Base-by-base conservation (phyloP, 108 stramenopile species). In the Nitzschia palea region DNA sequence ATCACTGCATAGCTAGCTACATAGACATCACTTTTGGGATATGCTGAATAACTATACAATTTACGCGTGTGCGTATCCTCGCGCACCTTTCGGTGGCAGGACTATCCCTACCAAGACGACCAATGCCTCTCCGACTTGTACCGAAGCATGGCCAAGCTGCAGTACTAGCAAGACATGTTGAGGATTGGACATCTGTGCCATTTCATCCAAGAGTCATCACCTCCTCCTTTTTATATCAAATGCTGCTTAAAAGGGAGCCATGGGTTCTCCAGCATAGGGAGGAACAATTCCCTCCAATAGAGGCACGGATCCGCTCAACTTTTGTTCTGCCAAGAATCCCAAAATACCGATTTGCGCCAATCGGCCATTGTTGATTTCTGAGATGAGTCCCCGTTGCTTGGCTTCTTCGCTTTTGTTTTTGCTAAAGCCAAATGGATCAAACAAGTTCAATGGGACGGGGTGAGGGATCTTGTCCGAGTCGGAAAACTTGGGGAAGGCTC, bases 291-390 rank as follows among this genome's bases (percentile, higher is more conserved):
- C 87, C 68, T 76, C 64, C 29, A 89, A 80, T 25, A 83, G 78
- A 48, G 87, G 87, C n/a, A 89, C 87, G 36, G 85, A 84, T 65
- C 87, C 87, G 36, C 71, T 71, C 18, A 89, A 78, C 68, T 79
- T 80, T 71, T 89, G 84, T 62, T 83, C 87, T 14, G 85, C 66
- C 17, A 90, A 55, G 75, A 90, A 85, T 50, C 84, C 83, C 42
- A 88, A 32, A 63, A 88, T 88, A 44, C 87, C 87, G 56, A 88
- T 80, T 80, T 80, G 79, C 34, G 89, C 89, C 44, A 87, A 59
- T 55, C 89, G 80, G 71, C 89, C 89, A 62, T 90, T 90, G 82
- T 90, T 90, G 55, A 90, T 27, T 77, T 90, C 89, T 47, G 70
- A 51, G 64, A 79, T 65, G 40, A 78, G 82, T 37, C 89, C 86